Percentiles rank a stretch among this genome's conserved stretches.
Conservation (phyloP, 1,284 basidiomycete species). For the Cryptococcus jaspeensis region DNA sequence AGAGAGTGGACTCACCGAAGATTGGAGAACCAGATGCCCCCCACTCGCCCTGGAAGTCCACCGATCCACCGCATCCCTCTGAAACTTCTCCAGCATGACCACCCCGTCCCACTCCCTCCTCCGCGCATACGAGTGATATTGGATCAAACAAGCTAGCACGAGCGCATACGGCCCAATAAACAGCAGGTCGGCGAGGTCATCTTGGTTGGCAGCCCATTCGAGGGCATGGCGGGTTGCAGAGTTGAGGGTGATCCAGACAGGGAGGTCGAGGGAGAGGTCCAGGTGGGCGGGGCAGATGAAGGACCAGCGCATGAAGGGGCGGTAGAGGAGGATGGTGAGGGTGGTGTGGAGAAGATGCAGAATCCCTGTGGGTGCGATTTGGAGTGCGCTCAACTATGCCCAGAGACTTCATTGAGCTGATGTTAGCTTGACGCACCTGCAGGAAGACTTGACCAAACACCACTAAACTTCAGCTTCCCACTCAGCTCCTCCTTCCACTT, state of each 20-base stretch:
- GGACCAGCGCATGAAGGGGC: constrained; percentile 36
- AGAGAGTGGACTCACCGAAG: constrained; percentile 14
- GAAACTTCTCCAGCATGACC: constrained; percentile 22
- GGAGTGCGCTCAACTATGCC: neutral
- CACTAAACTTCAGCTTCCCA: constrained; percentile 8
- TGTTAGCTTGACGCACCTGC: constrained; percentile 11
- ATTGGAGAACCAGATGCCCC: constrained; percentile 19
- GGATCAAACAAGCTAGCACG: constrained; percentile 17
- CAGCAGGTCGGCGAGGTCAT: constrained; percentile 22
- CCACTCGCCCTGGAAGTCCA: constrained; percentile 16
- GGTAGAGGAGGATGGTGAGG: constrained; percentile 24
- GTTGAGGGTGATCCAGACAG: constrained; percentile 24
- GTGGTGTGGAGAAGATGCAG: constrained; percentile 23
- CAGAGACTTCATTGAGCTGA: neutral
- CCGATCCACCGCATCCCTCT: constrained; percentile 15
- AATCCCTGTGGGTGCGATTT: constrained; percentile 17
- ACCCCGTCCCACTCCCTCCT: constrained; percentile 35
- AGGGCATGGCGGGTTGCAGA: constrained; percentile 16
- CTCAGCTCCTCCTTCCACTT: constrained; percentile 20
- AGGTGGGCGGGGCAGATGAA: constrained; percentile 27
- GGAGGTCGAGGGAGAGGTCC: constrained; percentile 20
- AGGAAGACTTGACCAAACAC: constrained; percentile 17
- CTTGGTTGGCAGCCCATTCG: constrained; percentile 27
- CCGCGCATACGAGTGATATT: constrained; percentile 35
- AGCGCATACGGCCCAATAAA: constrained; percentile 31